These are phyloP conservation scores for Lentithecium fluviatile DNA, from an alignment of 495 filamentous ascomycete species.

Conservation along the genomic window DNA sequence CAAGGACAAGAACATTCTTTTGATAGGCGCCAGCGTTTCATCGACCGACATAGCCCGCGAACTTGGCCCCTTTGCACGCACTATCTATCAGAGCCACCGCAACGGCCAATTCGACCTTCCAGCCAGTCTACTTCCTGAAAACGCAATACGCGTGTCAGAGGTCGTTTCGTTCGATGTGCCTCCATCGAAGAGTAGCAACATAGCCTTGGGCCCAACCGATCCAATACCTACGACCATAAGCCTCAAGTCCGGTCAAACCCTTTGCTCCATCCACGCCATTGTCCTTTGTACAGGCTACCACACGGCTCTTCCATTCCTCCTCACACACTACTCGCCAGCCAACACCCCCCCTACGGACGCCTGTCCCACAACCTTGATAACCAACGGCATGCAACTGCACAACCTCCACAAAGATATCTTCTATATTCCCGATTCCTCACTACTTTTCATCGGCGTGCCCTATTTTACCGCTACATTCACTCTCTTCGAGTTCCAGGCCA, in stretches of 20 bases:
- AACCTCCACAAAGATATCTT: constrained; percentile 68
- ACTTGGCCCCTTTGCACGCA: constrained; percentile 50
- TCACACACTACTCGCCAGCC: constrained; percentile 13
- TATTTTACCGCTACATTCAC: constrained; percentile 63
- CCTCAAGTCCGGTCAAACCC: constrained; percentile 46
- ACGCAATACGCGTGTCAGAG: constrained; percentile 52
- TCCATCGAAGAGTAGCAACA: background rate
- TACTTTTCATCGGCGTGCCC: constrained; percentile 61
- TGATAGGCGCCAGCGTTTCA: constrained; percentile 62
- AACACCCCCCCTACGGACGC: constrained; percentile 41
- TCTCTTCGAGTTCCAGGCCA: constrained; percentile 65
- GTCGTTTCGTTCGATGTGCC: constrained; percentile 40
- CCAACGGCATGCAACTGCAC: constrained; percentile 63
- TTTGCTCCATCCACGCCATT: constrained; percentile 55
- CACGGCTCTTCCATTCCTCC: constrained; percentile 59
- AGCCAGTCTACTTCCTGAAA: constrained; percentile 49
- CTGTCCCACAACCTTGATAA: constrained; percentile 55
- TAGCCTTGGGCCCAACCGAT: background rate
- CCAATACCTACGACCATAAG: constrained; percentile 38
- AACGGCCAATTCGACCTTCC: constrained; percentile 58
- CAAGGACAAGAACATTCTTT: constrained; percentile 56
- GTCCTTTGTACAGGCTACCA: constrained; percentile 67
- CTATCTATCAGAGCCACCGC: constrained; percentile 59
- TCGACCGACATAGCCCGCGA: constrained; percentile 61
- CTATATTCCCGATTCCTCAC: constrained; percentile 62